Percentiles rank a stretch among this genome's conserved stretches.
Conservation (phyloP, 176 grass and related monocot species). For the sorghum (Sorghum bicolor) region Sorghum_bicolor_NCBIv3 NC_012878.2:55338501-55339000, state of each 20-base stretch:
- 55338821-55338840: slow-evolving; percentile 36
- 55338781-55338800: slow-evolving; percentile 45
- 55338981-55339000: slow-evolving; percentile 37
- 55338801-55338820: slow-evolving; percentile 71
- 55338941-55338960: not conserved
- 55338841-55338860: not conserved
- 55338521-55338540: slow-evolving; percentile 56
- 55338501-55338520: slow-evolving; percentile 40
- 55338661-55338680: not conserved
- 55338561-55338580: slow-evolving; percentile 21
- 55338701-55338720: slow-evolving; percentile 28
- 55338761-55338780: slow-evolving; percentile 69
- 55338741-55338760: slow-evolving; percentile 59
- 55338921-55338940: no score
- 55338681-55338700: not conserved
- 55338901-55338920: no score
- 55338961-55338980: slow-evolving; percentile 17
- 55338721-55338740: slow-evolving; percentile 57
- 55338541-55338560: not conserved
- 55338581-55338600: slow-evolving; percentile 58
- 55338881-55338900: no score
- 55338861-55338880: no score
- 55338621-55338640: no score
- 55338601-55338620: not conserved
- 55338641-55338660: no score